Evolutionary conservation across 805 yeast genomes (phyloP).

Genomic region (Saturnispora hagleri): DNA sequence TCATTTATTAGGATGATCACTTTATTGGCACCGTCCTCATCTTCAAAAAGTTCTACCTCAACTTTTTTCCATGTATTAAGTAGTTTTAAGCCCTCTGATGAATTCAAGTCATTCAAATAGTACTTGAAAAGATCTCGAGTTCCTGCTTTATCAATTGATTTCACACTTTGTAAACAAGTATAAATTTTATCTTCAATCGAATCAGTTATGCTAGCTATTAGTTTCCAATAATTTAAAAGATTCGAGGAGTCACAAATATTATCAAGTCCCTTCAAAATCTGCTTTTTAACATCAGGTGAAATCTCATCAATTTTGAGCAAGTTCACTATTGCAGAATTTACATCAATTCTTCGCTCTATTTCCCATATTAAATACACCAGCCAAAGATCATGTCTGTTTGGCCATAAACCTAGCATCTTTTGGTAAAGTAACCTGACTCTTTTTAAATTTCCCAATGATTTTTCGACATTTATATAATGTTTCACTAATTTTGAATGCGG

Average conservation of each 20-base stretch:
- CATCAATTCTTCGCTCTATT: neutral
- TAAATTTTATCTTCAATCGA: neutral
- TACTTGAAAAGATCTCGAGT: slow-evolving; percentile 49
- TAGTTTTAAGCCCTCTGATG: neutral
- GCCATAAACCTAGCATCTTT: slow-evolving; percentile 46
- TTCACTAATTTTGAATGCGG: slow-evolving; percentile 52
- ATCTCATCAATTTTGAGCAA: neutral
- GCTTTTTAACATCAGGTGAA: neutral
- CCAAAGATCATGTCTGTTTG: slow-evolving; percentile 41
- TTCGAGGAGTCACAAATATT: neutral
- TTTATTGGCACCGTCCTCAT: slow-evolving; percentile 28
- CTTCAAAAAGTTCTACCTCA: slow-evolving; percentile 35
- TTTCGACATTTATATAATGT: slow-evolving; percentile 62
- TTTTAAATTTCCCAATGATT: slow-evolving; percentile 64
- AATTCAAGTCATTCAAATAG: slow-evolving; percentile 35
- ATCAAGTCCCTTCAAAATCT: neutral
- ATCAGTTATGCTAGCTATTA: neutral
- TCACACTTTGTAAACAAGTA: slow-evolving; percentile 1
- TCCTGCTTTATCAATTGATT: neutral
- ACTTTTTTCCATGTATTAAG: slow-evolving; percentile 19
- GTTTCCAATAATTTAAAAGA: neutral
- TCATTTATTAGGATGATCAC: slow-evolving; percentile 7
- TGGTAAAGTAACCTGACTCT: slow-evolving; percentile 68
- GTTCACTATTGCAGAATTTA: neutral
- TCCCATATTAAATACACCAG: slow-evolving; percentile 43